Evolutionary conservation across 257 asterid genomes (phyloP).

Genomic region (Primulina huaijiensis): DNA sequence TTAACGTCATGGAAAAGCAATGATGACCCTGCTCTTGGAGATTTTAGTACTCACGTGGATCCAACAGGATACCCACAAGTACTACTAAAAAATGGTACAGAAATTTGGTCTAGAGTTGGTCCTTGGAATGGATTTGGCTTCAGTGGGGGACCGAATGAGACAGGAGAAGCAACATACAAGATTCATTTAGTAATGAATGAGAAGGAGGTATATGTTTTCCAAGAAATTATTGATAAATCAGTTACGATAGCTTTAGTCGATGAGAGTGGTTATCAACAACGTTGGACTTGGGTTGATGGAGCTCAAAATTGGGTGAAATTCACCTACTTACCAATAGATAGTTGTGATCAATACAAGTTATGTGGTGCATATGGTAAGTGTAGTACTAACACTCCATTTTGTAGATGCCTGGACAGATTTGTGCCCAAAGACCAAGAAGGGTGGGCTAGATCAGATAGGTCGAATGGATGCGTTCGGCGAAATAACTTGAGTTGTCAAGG

Average conservation of each 20-base stretch:
- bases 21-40: constrained; percentile 37
- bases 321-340: constrained; percentile 18
- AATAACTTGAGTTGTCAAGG: constrained; percentile 22
- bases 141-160: constrained; percentile 18
- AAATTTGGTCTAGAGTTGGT: constrained; percentile 21
- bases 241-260: constrained; percentile 20
- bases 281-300: constrained; percentile 19
- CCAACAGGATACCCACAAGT: constrained; percentile 28
- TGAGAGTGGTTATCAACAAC: constrained; percentile 20
- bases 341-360: constrained; percentile 19
- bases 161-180: neutral
- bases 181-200: constrained; percentile 17
- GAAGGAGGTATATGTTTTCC: constrained; percentile 9
- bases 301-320: constrained; percentile 16
- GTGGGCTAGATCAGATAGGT: constrained; percentile 21
- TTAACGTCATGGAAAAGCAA: constrained; percentile 33
- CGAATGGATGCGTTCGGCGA: constrained; percentile 24
- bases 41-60: constrained; percentile 8
- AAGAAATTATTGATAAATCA: neutral
- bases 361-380: constrained; percentile 30
- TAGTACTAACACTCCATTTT: neutral
- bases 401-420: constrained; percentile 26
- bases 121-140: constrained; percentile 37
- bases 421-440: constrained; percentile 23
- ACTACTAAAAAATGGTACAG: constrained; percentile 6